Percentiles rank a stretch among this genome's conserved stretches.
Conservation (phyloP, 1,284 basidiomycete genomes). For the Malassezia obtusa region DNA sequence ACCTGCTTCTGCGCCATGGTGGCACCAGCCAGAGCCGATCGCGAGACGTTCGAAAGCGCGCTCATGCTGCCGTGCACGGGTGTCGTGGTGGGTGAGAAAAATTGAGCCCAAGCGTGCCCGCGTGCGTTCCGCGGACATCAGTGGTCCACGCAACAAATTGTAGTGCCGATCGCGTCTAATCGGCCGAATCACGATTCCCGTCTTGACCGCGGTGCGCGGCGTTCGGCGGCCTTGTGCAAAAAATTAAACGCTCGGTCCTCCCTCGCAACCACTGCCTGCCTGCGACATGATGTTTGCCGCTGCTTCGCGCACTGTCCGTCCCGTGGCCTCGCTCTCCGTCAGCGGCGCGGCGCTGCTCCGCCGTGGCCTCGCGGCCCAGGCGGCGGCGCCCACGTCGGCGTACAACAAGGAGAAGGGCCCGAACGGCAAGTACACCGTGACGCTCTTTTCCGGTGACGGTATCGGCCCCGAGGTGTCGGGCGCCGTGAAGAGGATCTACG, state of each 20-base stretch:
- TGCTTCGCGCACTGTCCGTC: slow-evolving; percentile 14
- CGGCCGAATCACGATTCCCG: slow-evolving; percentile 1
- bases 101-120: not conserved
- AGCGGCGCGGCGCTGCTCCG: slow-evolving; percentile 28
- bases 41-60: slow-evolving; percentile 12
- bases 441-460: slow-evolving; percentile 79
- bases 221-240: not conserved
- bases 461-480: slow-evolving; percentile 98
- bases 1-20: slow-evolving; percentile 8
- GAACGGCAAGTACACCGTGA: slow-evolving; percentile 81
- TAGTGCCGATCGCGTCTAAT: not conserved
- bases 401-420: slow-evolving; percentile 43
- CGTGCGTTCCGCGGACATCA: not conserved
- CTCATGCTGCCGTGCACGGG: slow-evolving; percentile 1
- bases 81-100: slow-evolving; percentile 1
- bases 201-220: not conserved
- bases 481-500: slow-evolving; percentile 88
- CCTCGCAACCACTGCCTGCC: not conserved
- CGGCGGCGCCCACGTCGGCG: slow-evolving; percentile 38
- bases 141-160: not conserved
- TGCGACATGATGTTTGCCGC: slow-evolving; percentile 17
- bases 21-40: slow-evolving; percentile 4
- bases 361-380: slow-evolving; percentile 32
- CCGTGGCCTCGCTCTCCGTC: slow-evolving; percentile 17
- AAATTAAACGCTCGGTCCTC: not conserved